Base-by-base conservation (phyloP, 495 filamentous ascomycete genomes). In the Aspergillus ellipticus region DNA sequence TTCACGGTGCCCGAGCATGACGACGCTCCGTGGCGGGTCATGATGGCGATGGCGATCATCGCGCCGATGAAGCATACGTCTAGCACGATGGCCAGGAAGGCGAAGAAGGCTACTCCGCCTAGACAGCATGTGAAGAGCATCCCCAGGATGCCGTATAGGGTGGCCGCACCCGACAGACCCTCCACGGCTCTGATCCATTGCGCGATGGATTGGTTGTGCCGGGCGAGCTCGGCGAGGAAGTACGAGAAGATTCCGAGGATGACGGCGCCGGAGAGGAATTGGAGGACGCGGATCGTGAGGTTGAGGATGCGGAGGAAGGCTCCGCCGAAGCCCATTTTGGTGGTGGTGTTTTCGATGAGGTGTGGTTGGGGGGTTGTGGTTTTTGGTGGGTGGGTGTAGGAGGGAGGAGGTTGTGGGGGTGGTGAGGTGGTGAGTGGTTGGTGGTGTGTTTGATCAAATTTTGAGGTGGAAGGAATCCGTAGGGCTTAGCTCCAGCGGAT, bases 241-340 rank as follows among this genome's bases (percentile, higher is more conserved):
- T 75, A 96, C 22, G 87, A 89, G 79, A 86, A 92, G 57, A 95
- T 83, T 65, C 84, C 89, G 47, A 96, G 79, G 53, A 92, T 82
- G 53, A 94, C 75, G 53, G 77, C 85, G 22, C 83, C 75, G 64
- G 81, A 87, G 64, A 84, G 76, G 72, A 93, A 87, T 61, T 90
- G 79, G n/a, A 96, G 69, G 43, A 74, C 61, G 56, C 89, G 86
- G 56, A 90, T 68, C 64, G 84, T 75, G 58, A 84, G 81, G 56
- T 85, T 82, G 29, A 84, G 65, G 43, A 79, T 67, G 58, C 85
- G 84, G 43, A 91, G 82, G 58, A 84, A 72, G 21, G 85, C 67
- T 56, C 85, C 84, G 20, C 77, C 76, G 26, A 70, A 59, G 16
- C 73, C 71, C 77, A 79, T 79, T n/a, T n/a, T n/a, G 16, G 35